phyloP scores from a whole-genome alignment of 75 land plant species.

The Picea sitchensis region DNA sequence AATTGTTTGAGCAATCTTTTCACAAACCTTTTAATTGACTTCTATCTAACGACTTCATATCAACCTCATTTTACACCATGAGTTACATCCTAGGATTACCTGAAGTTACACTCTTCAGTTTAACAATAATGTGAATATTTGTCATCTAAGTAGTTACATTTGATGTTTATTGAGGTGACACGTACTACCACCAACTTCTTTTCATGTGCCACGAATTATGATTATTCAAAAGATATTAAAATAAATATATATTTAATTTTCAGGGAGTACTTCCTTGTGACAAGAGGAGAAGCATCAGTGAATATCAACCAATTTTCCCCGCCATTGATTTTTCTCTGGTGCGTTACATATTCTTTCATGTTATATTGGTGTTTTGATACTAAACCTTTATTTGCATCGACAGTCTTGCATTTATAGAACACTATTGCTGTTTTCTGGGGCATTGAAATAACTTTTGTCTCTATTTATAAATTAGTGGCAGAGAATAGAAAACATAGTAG shows the following conservation, averaged over 20 bases:
- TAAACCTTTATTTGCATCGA: neutral
- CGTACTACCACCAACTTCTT: too few relatives aligned
- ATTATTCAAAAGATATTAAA: too few relatives aligned
- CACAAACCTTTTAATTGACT: too few relatives aligned
- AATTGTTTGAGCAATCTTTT: too few relatives aligned
- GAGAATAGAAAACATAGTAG: neutral
- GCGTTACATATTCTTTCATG: conserved; percentile 15
- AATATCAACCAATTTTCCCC: conserved; percentile 69
- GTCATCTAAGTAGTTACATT: too few relatives aligned
- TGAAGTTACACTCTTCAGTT: too few relatives aligned
- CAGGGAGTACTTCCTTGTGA: conserved; percentile 97
- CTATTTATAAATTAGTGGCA: conserved; percentile 1
- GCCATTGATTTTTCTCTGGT: conserved; percentile 90
- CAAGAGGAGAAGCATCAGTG: conserved; percentile 61
- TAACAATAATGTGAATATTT: too few relatives aligned
- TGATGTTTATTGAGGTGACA: too few relatives aligned
- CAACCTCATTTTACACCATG: too few relatives aligned
- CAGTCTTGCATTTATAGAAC: neutral
- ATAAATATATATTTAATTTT: neutral
- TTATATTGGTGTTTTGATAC: neutral
- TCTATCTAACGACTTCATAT: too few relatives aligned
- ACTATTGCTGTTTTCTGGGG: neutral
- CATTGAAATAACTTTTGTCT: neutral
- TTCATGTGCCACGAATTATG: too few relatives aligned
- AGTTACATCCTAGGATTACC: too few relatives aligned